These are phyloP conservation scores for Endocarpon pusillum DNA, from an alignment of 495 filamentous ascomycete genomes.

Conservation along the genomic window DNA sequence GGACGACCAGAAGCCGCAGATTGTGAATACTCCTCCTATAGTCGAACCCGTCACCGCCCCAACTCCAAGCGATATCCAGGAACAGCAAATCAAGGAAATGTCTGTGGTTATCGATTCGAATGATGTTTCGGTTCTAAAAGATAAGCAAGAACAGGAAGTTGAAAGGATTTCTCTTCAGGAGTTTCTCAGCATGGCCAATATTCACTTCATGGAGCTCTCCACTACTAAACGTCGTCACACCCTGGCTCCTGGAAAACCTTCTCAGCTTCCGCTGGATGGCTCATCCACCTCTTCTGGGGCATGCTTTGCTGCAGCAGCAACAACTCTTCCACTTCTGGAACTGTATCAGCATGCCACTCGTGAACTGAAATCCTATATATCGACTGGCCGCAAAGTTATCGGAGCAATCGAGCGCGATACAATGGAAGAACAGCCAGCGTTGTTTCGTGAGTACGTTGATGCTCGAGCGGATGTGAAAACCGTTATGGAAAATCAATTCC, in stretches of 20 bases:
- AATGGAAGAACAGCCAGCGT: conserved; percentile 67
- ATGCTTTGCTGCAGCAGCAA: conserved; percentile 75
- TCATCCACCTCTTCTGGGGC: conserved; percentile 40
- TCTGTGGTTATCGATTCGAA: too few species aligned
- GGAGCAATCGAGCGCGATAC: conserved; percentile 78
- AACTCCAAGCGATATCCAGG: too few species aligned
- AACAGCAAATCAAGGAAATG: too few species aligned
- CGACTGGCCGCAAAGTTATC: conserved; percentile 72
- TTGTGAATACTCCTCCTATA: too few species aligned
- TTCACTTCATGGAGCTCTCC: conserved; percentile 89
- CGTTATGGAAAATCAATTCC: conserved; percentile 91
- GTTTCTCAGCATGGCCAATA: conserved; percentile 86
- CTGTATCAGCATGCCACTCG: conserved; percentile 83
- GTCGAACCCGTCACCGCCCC: too few species aligned
- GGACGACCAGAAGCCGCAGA: too few species aligned
- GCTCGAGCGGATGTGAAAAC: conserved; percentile 69
- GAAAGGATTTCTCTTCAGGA: conserved; percentile 75
- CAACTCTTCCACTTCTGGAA: conserved; percentile 82
- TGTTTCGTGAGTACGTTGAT: conserved; percentile 80
- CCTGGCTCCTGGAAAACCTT: conserved; percentile 36
- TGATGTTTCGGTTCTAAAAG: too few species aligned
- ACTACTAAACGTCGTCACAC: conserved; percentile 88
- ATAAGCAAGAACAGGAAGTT: conserved; percentile 26
- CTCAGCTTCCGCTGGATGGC: conserved; percentile 2
- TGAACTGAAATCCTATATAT: conserved; percentile 88